phyloP scores from a whole-genome alignment of 2,329 filamentous ascomycete genomes.

The Trichoderma afroharzianum region DNA sequence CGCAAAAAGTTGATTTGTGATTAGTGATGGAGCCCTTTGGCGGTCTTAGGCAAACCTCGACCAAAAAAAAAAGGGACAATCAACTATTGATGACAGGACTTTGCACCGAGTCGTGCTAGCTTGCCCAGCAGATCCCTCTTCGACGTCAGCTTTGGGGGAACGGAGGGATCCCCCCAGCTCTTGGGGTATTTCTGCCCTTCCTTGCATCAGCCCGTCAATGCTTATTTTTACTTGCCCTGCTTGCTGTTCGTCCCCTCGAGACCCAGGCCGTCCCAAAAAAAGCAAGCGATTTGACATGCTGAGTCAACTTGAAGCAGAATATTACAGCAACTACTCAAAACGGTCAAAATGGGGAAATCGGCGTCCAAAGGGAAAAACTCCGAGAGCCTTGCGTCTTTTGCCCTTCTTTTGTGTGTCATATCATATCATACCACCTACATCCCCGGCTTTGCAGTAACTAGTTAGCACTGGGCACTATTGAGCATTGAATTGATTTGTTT shows the following conservation, averaged over 20 bases:
- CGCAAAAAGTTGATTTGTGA: neutral
- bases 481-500: neutral
- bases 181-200: neutral
- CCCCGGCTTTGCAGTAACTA: neutral
- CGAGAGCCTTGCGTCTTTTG: neutral
- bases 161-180: neutral
- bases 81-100: neutral
- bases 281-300: neutral
- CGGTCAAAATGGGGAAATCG: neutral
- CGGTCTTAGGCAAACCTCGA: neutral
- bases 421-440: neutral
- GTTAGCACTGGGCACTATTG: neutral
- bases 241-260: neutral
- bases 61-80: neutral
- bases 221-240: slow-evolving; percentile 4
- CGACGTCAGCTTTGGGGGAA: neutral
- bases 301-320: neutral
- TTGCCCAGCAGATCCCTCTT: neutral
- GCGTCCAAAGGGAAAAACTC: neutral
- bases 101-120: neutral
- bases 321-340: neutral
- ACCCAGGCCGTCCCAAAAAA: neutral
- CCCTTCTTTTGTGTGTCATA: neutral
- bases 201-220: slow-evolving; percentile 5
- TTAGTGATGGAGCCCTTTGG: neutral